These are phyloP conservation scores for Debaryomyces sp. DNA, from an alignment of 1,139 yeast species.

Conservation along the genomic window DNA sequence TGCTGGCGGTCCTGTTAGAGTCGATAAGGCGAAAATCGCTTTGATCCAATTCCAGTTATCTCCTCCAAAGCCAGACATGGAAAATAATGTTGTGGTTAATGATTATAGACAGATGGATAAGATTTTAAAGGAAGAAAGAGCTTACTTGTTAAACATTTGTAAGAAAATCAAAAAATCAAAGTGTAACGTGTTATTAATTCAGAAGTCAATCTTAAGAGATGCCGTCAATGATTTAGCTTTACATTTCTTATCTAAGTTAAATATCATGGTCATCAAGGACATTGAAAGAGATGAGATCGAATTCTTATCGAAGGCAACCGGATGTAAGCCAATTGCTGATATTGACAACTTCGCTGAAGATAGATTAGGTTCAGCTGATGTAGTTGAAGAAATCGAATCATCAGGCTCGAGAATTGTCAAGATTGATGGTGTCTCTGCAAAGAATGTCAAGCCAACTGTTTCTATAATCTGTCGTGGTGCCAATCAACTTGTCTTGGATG, in stretches of 20 bases:
- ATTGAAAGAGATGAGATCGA: constrained; percentile 97
- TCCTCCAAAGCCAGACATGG: constrained; percentile 99
- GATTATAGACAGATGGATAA: constrained; percentile 99
- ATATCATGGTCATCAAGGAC: constrained; percentile 92
- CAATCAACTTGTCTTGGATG: constrained; percentile 84
- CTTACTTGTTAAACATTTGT: constrained; percentile 89
- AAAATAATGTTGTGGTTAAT: constrained; percentile 93
- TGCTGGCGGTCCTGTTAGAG: constrained; percentile 96
- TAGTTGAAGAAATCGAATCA: constrained; percentile 89
- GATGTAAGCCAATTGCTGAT: constrained; percentile 96
- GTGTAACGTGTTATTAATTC: constrained; percentile 92
- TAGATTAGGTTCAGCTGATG: constrained; percentile 87
- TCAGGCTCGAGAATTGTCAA: constrained; percentile 90
- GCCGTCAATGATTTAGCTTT: constrained; percentile 96
- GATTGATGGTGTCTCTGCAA: constrained; percentile 75
- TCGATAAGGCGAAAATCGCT: constrained; percentile 93
- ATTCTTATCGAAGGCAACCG: constrained; percentile 86
- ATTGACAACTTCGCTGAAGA: constrained; percentile 91
- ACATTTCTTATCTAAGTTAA: constrained; percentile 89
- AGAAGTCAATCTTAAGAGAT: constrained; percentile 92
- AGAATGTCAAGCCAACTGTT: constrained; percentile 72
- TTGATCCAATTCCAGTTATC: constrained; percentile 94
- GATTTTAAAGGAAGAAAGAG: constrained; percentile 95
- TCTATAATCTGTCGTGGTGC: constrained; percentile 96
- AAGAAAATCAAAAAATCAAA: constrained; percentile 95